Base-by-base conservation (phyloP, 2,329 filamentous ascomycete species). In the Pochonia chlamydosporia region DNA sequence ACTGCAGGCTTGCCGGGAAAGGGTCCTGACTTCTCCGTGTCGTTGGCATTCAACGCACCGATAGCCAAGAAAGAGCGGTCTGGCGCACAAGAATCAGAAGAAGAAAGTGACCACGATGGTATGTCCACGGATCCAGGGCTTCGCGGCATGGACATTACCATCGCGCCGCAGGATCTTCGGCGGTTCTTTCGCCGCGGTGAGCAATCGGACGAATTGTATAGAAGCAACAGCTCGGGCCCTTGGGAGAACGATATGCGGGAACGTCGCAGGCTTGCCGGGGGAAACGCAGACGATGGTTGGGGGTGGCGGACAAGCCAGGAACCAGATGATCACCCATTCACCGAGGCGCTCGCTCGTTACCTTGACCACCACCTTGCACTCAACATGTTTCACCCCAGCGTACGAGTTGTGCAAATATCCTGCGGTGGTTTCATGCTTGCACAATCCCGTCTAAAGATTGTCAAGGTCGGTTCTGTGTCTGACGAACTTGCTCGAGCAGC, bases 381-480 rank as follows among this genome's bases (percentile, higher is more conserved):
- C 13, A 68, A 81, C 54, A 54, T 82, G 52, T 76, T 77, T 47
- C 76, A 81, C 52, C 74, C 78, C 0, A 67, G 70, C n/a, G 76
- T 81, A 3, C 63, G 69, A 2, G 61, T 82, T 21, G 64, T 64
- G 11, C 76, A 78, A 51, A 68, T 82, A 24, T 76, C 75, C 0
- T 81, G 77, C 49, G 73, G 72, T 1, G 77, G 76, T 0, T 82
- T 82, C 47, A 72, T 75, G 31, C 61, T 81, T 10, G 73, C 74
- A 0, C 76, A 79, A 50, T 71, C 64, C 10, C 66, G 75, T 24
- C 43, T 81, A 18, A 81, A 81, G 59, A 59, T 79, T 13, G 46
- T 68, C 14, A 59, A 59, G 37, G 46, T 57, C 3, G 60, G 60
- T 3, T 62, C 63, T 16, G 46, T 60, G 35, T 63, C 50, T n/a